Conservation (phyloP, 257 asterid genomes). For the Solanum etuberosum region DNA sequence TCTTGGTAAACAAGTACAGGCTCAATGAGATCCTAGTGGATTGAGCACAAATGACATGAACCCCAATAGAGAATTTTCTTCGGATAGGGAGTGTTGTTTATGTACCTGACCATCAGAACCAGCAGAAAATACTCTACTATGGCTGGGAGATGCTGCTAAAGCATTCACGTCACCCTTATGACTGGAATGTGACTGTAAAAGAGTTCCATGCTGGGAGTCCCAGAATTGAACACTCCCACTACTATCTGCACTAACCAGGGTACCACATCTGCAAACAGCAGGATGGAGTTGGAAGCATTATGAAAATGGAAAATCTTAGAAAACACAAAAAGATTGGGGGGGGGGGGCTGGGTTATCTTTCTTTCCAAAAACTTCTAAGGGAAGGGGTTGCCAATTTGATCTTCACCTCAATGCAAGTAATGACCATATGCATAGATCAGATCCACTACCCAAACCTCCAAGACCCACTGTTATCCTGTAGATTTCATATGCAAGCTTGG, state of each 20-base stretch:
- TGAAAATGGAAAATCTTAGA: not conserved
- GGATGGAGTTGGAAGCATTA: not conserved
- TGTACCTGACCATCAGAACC: slow-evolving; percentile 98
- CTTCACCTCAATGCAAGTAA: slow-evolving; percentile 66
- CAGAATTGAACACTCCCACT: slow-evolving; percentile 87
- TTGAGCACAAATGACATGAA: not conserved
- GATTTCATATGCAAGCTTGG: slow-evolving; percentile 44
- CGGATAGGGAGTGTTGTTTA: not conserved
- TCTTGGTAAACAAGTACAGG: not conserved
- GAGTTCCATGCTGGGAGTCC: slow-evolving; percentile 86
- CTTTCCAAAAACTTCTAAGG: not conserved
- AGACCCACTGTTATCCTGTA: slow-evolving; percentile 74
- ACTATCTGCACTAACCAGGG: slow-evolving; percentile 74
- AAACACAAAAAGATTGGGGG: not conserved
- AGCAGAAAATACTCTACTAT: slow-evolving; percentile 75
- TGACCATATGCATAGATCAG: slow-evolving; percentile 81
- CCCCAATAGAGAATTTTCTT: not conserved
- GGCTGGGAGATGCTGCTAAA: slow-evolving; percentile 77
- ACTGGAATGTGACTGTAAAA: slow-evolving; percentile 66
- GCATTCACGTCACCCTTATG: slow-evolving; percentile 95
- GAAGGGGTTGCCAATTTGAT: not conserved
- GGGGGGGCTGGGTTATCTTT: not conserved
- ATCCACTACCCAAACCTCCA: slow-evolving; percentile 61
- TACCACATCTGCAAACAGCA: slow-evolving; percentile 33
- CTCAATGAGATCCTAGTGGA: not conserved